These are phyloP conservation scores for Epichloe aotearoae DNA, from an alignment of 2,329 filamentous ascomycete species.

Conservation along the genomic window DNA sequence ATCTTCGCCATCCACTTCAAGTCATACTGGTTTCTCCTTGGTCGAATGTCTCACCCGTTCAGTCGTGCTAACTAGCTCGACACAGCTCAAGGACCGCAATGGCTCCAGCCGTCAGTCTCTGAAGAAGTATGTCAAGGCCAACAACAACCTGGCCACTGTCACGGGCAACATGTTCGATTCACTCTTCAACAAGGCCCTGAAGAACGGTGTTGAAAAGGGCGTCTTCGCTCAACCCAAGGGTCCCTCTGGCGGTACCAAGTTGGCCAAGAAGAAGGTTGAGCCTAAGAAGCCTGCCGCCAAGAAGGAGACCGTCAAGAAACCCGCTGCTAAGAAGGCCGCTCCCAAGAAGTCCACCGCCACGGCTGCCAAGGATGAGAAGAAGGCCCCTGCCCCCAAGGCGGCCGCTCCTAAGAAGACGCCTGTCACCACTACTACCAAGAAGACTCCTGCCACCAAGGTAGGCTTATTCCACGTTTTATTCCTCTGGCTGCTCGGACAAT, in stretches of 20 bases:
- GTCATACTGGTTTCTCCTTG: too few species aligned
- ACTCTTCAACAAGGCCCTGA: constrained; percentile 78
- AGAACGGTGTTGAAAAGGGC: constrained; percentile 72
- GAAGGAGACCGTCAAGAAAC: constrained; percentile 21
- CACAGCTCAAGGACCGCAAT: constrained; percentile 49
- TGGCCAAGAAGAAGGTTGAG: constrained; percentile 59
- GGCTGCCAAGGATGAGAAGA: constrained; percentile 16
- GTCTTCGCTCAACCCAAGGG: constrained; percentile 86
- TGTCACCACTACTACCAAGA: not conserved
- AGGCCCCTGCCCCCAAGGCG: constrained; percentile 21
- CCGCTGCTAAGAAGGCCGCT: constrained; percentile 18
- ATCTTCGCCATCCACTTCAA: not conserved
- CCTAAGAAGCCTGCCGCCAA: constrained; percentile 24
- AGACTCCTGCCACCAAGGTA: constrained; percentile 10
- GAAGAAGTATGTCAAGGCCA: constrained; percentile 47
- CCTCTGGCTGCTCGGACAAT: not conserved
- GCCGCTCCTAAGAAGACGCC: constrained; percentile 8
- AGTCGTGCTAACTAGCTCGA: constrained; percentile 23
- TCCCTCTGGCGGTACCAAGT: constrained; percentile 81
- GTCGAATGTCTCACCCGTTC: not conserved
- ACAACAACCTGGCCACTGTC: constrained; percentile 33
- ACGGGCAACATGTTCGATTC: constrained; percentile 48
- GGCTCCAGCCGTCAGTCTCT: constrained; percentile 47
- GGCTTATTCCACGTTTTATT: not conserved
- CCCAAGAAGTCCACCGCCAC: constrained; percentile 16